Evolutionary conservation across 441 rosid genomes (phyloP).

Genomic region (Geranium incanum): DNA sequence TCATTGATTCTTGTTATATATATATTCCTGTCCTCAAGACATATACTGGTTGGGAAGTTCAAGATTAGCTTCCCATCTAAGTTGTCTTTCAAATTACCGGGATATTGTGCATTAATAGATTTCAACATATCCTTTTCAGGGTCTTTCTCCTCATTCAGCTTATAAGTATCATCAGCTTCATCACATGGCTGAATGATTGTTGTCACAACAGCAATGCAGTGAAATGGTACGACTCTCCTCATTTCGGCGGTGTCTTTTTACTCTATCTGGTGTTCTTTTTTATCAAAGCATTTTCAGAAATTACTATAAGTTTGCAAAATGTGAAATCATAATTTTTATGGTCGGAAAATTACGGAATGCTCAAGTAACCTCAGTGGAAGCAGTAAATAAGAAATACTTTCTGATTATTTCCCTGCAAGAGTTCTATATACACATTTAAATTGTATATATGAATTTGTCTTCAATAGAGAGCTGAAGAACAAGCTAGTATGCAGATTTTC

Average conservation of each 20-base stretch:
- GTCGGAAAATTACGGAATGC: no score
- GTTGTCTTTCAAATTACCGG: neutral
- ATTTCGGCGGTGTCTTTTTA: neutral
- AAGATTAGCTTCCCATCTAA: conserved; percentile 17
- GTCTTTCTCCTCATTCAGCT: conserved; percentile 90
- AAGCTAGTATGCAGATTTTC: neutral
- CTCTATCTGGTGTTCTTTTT: neutral
- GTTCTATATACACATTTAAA: neutral
- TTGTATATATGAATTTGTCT: neutral
- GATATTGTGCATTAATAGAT: conserved; percentile 9
- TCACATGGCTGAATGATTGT: conserved; percentile 76
- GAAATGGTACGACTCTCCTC: conserved; percentile 55
- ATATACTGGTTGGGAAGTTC: conserved; percentile 19
- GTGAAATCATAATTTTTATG: neutral
- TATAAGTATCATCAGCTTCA: conserved; percentile 83
- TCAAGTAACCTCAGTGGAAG: no score
- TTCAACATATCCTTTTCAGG: conserved; percentile 38
- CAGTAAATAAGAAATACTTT: no score
- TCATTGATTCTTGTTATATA: conserved; percentile 26
- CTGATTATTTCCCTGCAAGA: neutral
- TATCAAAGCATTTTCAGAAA: neutral
- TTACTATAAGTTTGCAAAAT: neutral
- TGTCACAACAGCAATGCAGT: conserved; percentile 53
- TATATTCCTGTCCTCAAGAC: conserved; percentile 18
- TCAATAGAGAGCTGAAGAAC: neutral